A percentile compares a stretch with the other conserved stretches of the same genome.
These are phyloP conservation scores for Vitis hybrid DNA, from an alignment of 177 flowering plant genomes.

Conservation along the genomic window DNA sequence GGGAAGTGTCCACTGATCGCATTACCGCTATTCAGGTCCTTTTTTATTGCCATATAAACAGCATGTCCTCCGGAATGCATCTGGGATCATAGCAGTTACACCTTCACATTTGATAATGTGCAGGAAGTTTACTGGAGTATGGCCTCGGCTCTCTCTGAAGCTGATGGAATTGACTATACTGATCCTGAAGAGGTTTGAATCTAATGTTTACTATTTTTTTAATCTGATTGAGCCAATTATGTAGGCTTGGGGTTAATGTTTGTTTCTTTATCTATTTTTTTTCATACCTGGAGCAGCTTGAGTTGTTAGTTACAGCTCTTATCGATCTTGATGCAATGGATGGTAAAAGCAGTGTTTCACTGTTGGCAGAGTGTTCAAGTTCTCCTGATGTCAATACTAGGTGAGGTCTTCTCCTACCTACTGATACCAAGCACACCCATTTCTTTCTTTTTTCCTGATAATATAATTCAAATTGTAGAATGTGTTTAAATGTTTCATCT, in stretches of 20 bases:
- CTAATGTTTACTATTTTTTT: not conserved
- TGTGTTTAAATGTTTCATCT: no score
- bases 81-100: not conserved
- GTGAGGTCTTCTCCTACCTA: constrained; percentile 25
- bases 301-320: constrained; percentile 76
- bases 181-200: constrained; percentile 87
- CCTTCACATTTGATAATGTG: not conserved
- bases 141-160: constrained; percentile 91
- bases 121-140: constrained; percentile 91
- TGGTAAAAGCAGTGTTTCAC: constrained; percentile 88
- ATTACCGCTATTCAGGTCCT: constrained; percentile 85
- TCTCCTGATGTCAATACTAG: constrained; percentile 91
- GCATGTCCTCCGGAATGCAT: not conserved
- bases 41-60: not conserved
- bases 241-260: not conserved
- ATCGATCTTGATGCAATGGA: constrained; percentile 99
- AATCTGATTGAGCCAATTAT: constrained; percentile 1
- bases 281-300: constrained; percentile 64
- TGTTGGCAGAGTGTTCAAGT: constrained; percentile 88
- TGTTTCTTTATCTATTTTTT: constrained; percentile 3
- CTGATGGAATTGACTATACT: constrained; percentile 93
- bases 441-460: no score
- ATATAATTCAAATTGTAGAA: no score
- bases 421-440: no score
- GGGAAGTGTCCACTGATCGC: constrained; percentile 78